A percentile compares a stretch with the other conserved stretches of the same genome.
phyloP scores from a whole-genome alignment of 495 filamentous ascomycete genomes.

The Penicillium paradoxum region DNA sequence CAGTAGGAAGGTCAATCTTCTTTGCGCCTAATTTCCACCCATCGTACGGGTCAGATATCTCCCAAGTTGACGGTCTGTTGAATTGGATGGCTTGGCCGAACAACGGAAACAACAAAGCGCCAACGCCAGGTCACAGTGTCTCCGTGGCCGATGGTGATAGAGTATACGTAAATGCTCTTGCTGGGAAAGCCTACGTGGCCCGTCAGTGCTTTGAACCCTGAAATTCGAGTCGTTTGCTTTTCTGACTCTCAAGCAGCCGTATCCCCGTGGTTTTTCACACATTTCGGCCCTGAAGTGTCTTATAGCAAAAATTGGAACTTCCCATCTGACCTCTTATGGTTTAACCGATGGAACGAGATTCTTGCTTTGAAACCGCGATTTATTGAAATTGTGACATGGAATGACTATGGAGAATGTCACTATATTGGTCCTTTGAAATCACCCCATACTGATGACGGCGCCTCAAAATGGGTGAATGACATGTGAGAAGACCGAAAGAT shows the following conservation, averaged over 20 bases:
- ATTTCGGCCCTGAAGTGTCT: conserved; percentile 29
- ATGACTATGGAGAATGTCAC: conserved; percentile 60
- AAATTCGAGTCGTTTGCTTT: background rate
- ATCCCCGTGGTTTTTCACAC: conserved; percentile 40
- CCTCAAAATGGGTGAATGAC: conserved; percentile 54
- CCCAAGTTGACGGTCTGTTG: conserved; percentile 45
- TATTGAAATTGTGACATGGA: conserved; percentile 61
- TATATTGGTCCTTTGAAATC: conserved; percentile 44
- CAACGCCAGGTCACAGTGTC: conserved; percentile 37
- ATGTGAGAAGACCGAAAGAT: conserved; percentile 25
- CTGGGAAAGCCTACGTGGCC: conserved; percentile 51
- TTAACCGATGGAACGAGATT: conserved; percentile 51
- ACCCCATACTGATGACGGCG: conserved; percentile 50
- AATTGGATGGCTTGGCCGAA: conserved; percentile 60
- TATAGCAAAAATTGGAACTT: conserved; percentile 54
- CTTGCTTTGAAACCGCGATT: conserved; percentile 41
- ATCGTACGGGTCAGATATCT: conserved; percentile 27
- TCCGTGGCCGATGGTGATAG: conserved; percentile 47
- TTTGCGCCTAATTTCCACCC: conserved; percentile 55
- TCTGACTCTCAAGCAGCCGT: conserved; percentile 16
- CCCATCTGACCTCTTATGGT: conserved; percentile 39
- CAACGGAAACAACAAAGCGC: conserved; percentile 52
- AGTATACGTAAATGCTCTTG: conserved; percentile 44
- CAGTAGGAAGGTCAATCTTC: conserved; percentile 45
- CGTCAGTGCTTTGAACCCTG: conserved; percentile 23